Conservation (phyloP, 768 basidiomycete genomes). For the Daedalea quercina region DNA sequence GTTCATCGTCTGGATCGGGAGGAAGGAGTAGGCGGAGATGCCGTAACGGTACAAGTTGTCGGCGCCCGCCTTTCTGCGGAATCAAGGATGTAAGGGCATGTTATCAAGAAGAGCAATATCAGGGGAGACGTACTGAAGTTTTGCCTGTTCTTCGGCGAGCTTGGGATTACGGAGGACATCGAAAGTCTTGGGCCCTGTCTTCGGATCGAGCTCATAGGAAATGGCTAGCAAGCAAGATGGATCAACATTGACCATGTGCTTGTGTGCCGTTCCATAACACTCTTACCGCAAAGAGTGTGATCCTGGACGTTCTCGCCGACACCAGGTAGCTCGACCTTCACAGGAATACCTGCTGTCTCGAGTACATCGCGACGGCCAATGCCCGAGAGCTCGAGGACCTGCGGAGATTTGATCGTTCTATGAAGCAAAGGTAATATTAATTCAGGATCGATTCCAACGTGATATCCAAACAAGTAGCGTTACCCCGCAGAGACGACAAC, state of each 20-base stretch:
- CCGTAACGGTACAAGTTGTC: neutral
- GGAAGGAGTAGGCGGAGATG: neutral
- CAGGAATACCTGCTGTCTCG: constrained; percentile 29
- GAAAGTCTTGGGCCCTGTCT: neutral
- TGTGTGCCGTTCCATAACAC: neutral
- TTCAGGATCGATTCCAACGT: neutral
- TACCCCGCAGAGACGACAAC: constrained; percentile 30
- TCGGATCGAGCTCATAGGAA: neutral
- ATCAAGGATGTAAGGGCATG: too few relatives aligned
- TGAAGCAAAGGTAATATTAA: too few relatives aligned
- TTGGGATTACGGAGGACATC: neutral
- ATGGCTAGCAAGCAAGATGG: neutral
- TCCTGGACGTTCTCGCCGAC: constrained; percentile 53
- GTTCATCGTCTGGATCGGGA: neutral
- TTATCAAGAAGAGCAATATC: too few relatives aligned
- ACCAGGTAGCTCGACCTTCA: constrained; percentile 34
- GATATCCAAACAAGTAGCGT: neutral
- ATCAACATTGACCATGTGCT: neutral
- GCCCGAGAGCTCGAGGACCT: constrained; percentile 53
- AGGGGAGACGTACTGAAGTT: neutral
- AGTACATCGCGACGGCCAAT: constrained; percentile 42
- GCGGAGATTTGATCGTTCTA: constrained; percentile 22
- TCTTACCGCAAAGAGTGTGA: constrained; percentile 23
- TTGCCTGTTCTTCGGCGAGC: neutral
- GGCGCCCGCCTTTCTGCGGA: neutral